These are phyloP conservation scores for Phoma herbarum DNA, from an alignment of 2,329 filamentous ascomycete species.

Conservation along the genomic window DNA sequence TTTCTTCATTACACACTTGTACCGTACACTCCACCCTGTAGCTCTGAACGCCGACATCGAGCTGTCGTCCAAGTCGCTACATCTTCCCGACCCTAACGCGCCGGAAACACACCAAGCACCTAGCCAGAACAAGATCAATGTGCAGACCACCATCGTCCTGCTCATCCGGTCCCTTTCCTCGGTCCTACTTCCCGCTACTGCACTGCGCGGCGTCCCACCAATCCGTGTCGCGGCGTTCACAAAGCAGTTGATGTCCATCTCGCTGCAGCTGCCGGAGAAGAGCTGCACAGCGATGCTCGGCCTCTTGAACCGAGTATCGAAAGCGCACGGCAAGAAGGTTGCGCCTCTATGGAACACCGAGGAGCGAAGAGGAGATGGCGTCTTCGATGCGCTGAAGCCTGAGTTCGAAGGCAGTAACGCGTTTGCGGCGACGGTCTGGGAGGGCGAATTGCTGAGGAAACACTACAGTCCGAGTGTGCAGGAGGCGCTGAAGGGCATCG, in stretches of 20 bases:
- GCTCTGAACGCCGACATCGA: constrained; percentile 88
- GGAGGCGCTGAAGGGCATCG: constrained; percentile 66
- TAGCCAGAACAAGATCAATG: constrained; percentile 79
- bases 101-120: constrained; percentile 51
- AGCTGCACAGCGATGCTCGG: constrained; percentile 81
- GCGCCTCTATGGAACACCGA: constrained; percentile 92
- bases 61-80: constrained; percentile 75
- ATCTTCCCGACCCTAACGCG: constrained; percentile 71
- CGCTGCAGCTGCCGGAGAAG: constrained; percentile 90
- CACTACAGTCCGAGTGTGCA: constrained; percentile 90
- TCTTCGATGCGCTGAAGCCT: constrained; percentile 74
- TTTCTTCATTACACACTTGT: constrained; percentile 95
- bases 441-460: constrained; percentile 82
- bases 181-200: constrained; percentile 78
- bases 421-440: constrained; percentile 90
- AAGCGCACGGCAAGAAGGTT: constrained; percentile 83
- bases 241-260: constrained; percentile 85
- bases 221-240: constrained; percentile 88
- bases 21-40: constrained; percentile 81
- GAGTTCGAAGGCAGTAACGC: constrained; percentile 89
- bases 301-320: constrained; percentile 78
- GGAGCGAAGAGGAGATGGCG: constrained; percentile 89
- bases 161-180: constrained; percentile 86
- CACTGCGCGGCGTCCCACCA: constrained; percentile 78
- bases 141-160: constrained; percentile 92